These are phyloP conservation scores for Ambrosia artemisiifolia DNA, from an alignment of 129 eudicot species.

Conservation along the genomic window DNA sequence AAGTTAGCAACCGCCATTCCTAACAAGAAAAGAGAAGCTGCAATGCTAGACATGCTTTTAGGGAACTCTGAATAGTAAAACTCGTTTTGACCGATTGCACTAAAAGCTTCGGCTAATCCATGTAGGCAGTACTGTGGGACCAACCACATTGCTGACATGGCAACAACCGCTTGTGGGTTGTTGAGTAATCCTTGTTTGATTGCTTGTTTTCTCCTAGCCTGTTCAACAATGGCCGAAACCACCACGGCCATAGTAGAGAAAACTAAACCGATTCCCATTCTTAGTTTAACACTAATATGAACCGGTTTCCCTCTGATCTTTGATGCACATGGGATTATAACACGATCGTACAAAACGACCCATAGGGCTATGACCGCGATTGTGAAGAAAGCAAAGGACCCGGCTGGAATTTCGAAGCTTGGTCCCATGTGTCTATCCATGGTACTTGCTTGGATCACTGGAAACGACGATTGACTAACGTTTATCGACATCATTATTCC, in stretches of 20 bases:
- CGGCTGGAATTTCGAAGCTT: conserved; percentile 63
- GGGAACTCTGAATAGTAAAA: conserved; percentile 81
- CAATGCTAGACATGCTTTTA: conserved; percentile 80
- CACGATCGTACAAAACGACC: conserved; percentile 64
- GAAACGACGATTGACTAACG: conserved; percentile 57
- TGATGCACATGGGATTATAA: conserved; percentile 30
- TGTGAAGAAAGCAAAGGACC: conserved; percentile 49
- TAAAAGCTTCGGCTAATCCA: conserved; percentile 76
- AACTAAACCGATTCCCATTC: conserved; percentile 72
- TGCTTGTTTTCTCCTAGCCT: conserved; percentile 41
- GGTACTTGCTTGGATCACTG: conserved; percentile 62
- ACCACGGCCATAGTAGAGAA: conserved; percentile 42
- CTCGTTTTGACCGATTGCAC: conserved; percentile 77
- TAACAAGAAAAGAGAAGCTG: conserved; percentile 58
- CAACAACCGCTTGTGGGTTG: conserved; percentile 30
- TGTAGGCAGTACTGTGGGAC: conserved; percentile 55
- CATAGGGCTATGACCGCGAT: conserved; percentile 56
- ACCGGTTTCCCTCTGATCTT: neutral
- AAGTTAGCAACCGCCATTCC: conserved; percentile 60
- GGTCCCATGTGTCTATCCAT: conserved; percentile 54
- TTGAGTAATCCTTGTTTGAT: conserved; percentile 41
- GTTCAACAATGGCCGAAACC: conserved; percentile 56
- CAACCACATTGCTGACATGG: conserved; percentile 82
- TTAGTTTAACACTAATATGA: conserved; percentile 37
- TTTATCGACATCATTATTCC: conserved; percentile 54